Conservation (phyloP, 352 stramenopile species). For the Elongisporangium anandrum region DNA sequence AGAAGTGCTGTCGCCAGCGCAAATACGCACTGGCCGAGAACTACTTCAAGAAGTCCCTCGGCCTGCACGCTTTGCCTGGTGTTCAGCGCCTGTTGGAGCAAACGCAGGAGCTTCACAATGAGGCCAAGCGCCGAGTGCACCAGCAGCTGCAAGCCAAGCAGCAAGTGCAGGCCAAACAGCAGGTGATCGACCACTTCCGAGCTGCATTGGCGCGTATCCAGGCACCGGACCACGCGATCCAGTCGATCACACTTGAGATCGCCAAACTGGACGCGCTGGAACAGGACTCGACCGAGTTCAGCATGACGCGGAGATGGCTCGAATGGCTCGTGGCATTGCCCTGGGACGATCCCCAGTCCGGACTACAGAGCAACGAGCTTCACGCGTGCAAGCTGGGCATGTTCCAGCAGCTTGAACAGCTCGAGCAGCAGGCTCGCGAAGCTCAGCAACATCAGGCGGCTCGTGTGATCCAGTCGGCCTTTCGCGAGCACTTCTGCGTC, state of each 20-base stretch:
- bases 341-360: conserved; percentile 29
- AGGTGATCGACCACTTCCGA: conserved; percentile 17
- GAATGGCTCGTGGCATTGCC: conserved; percentile 56
- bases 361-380: conserved; percentile 13
- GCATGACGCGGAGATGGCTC: conserved; percentile 37
- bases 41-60: conserved; percentile 60
- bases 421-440: conserved; percentile 15
- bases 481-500: conserved; percentile 28
- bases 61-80: conserved; percentile 48
- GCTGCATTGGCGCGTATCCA: conserved; percentile 11
- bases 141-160: neutral
- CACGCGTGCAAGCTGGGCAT: conserved; percentile 18
- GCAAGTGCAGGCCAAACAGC: conserved; percentile 5
- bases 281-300: conserved; percentile 23
- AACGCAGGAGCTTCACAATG: conserved; percentile 10
- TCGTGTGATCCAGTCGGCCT: conserved; percentile 29
- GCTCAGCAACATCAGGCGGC: conserved; percentile 18
- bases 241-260: conserved; percentile 43
- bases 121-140: conserved; percentile 3
- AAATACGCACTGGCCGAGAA: conserved; percentile 39
- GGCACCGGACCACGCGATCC: conserved; percentile 17
- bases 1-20: conserved; percentile 42
- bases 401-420: conserved; percentile 37
- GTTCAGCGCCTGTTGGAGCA: conserved; percentile 40
- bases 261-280: conserved; percentile 30